These are phyloP conservation scores for Bassia scoparia DNA, from an alignment of 148 eudicot genomes.

Conservation along the genomic window DNA sequence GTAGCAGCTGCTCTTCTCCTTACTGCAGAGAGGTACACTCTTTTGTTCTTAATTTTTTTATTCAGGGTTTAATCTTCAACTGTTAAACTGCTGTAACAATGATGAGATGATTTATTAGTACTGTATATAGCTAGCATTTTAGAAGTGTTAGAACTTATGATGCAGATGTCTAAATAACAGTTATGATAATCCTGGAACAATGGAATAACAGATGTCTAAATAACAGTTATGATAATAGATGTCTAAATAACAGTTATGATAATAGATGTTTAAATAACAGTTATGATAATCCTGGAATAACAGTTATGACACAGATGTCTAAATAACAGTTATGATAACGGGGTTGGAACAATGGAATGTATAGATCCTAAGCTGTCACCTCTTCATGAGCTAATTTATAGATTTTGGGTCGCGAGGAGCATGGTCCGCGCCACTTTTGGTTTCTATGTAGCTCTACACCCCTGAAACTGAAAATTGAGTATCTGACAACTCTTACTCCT, in stretches of 20 bases:
- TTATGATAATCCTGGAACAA: not conserved
- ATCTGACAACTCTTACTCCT: constrained; percentile 2
- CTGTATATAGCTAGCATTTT: too few relatives aligned
- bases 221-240: too few relatives aligned
- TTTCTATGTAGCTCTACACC: too few relatives aligned
- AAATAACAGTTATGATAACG: not conserved
- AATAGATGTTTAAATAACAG: too few relatives aligned
- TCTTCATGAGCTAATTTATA: too few relatives aligned
- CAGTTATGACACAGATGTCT: not conserved
- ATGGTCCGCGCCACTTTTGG: too few relatives aligned
- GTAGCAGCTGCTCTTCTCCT: constrained; percentile 64
- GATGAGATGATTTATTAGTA: not conserved
- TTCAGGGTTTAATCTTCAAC: not conserved
- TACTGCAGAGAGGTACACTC: constrained; percentile 50
- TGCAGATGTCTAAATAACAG: not conserved
- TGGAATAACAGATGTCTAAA: too few relatives aligned
- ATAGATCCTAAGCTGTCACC: too few relatives aligned
- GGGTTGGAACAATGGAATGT: too few relatives aligned
- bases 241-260: too few relatives aligned
- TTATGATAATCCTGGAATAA: too few relatives aligned
- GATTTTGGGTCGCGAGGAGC: too few relatives aligned
- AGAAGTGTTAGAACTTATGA: not conserved
- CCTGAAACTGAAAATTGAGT: not conserved
- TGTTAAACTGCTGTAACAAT: not conserved
- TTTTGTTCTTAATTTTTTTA: not conserved